These are phyloP conservation scores for Phaseolus coccineus DNA, from an alignment of 331 rosid species.

Conservation along the genomic window DNA sequence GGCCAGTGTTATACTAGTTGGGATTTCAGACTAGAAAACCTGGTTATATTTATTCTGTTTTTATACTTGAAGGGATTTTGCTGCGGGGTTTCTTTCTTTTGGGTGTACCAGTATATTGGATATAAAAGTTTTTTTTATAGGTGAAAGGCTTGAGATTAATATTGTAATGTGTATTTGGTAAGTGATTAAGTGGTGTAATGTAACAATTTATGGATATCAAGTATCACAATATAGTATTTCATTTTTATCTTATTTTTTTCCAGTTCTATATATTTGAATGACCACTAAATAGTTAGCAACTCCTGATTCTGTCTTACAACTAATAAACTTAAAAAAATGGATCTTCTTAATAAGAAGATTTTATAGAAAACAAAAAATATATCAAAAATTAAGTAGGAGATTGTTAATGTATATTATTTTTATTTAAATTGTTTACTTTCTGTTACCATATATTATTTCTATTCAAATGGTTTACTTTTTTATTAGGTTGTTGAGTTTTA, in stretches of 20 bases:
- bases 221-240: not conserved
- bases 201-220: not conserved
- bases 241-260: not conserved
- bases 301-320: too few relatives aligned
- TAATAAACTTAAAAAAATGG: too few relatives aligned
- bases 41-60: not conserved
- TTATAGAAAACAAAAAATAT: too few relatives aligned
- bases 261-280: not conserved
- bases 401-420: too few relatives aligned
- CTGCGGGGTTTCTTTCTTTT: not conserved
- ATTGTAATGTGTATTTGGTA: not conserved
- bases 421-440: too few relatives aligned
- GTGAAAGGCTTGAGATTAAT: slow-evolving; percentile 14
- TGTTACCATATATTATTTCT: too few relatives aligned
- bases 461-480: too few relatives aligned
- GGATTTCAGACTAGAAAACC: not conserved
- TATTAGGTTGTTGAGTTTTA: too few relatives aligned
- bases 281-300: too few relatives aligned
- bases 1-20: slow-evolving; percentile 2
- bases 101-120: not conserved
- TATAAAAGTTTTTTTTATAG: not conserved
- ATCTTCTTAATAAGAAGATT: too few relatives aligned
- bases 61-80: slow-evolving; percentile 2
- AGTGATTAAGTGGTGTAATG: not conserved
- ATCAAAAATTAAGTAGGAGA: too few relatives aligned